Percentiles rank a stretch among this genome's conserved stretches.
Conservation (phyloP, 768 basidiomycete genomes). For the Pholiota molesta region DNA sequence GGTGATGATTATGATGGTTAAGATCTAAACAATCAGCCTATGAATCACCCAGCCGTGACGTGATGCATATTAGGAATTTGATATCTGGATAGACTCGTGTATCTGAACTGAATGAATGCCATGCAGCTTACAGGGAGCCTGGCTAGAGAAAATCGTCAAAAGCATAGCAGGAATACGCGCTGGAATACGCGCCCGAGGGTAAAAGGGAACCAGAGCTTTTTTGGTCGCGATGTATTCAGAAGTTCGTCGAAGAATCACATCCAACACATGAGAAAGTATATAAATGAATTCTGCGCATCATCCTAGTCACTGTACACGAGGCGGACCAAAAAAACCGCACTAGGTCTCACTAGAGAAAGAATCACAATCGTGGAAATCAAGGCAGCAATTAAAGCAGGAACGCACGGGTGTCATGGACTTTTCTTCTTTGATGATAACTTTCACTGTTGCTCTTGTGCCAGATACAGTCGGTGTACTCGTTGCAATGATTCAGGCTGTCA, state of each 20-base stretch:
- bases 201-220: neutral
- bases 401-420: slow-evolving; percentile 7
- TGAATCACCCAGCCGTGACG: slow-evolving; percentile 1
- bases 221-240: neutral
- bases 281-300: neutral
- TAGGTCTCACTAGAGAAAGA: slow-evolving; percentile 8
- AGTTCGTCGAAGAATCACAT: neutral
- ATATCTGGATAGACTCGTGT: neutral
- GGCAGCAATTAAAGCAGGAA: neutral
- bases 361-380: slow-evolving; percentile 6
- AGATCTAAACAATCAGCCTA: slow-evolving; percentile 1
- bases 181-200: neutral
- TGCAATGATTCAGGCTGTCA: slow-evolving; percentile 6
- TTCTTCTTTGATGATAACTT: slow-evolving; percentile 7
- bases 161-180: neutral
- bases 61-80: slow-evolving; percentile 2
- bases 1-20: neutral
- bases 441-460: slow-evolving; percentile 3
- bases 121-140: neutral
- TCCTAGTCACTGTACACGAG: slow-evolving; percentile 7
- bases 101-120: neutral
- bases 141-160: neutral
- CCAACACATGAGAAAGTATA: neutral
- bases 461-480: neutral
- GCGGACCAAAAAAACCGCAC: slow-evolving; percentile 9